Conservation (phyloP, 768 basidiomycete genomes). For the Psilocybe sp. region DNA sequence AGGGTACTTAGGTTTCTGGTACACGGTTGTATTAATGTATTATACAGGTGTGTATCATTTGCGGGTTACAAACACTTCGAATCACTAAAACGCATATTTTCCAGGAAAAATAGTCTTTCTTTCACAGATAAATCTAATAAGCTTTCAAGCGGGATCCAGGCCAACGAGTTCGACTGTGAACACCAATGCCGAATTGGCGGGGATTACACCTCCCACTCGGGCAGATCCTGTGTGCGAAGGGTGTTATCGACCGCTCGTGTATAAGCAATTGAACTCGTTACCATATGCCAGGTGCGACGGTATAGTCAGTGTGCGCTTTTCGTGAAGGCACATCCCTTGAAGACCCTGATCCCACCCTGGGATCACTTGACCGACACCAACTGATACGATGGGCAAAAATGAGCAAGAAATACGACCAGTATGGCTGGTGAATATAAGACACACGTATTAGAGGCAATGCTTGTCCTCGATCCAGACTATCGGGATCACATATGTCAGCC, state of each 20-base stretch:
- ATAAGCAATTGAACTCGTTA: conserved; percentile 35
- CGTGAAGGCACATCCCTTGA: conserved; percentile 78
- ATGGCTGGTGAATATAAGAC: not conserved
- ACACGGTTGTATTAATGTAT: too few species aligned
- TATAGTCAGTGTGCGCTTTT: conserved; percentile 88
- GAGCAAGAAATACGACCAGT: not conserved
- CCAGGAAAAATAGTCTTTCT: not conserved
- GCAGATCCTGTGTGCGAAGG: conserved; percentile 49
- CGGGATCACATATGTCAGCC: not conserved
- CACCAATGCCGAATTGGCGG: conserved; percentile 73
- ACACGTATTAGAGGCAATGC: conserved; percentile 80
- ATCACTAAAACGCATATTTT: conserved; percentile 1
- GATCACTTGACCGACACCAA: conserved; percentile 81
- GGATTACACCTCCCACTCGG: conserved; percentile 77
- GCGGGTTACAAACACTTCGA: not conserved
- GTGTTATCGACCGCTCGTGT: not conserved
- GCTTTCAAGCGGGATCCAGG: conserved; percentile 43
- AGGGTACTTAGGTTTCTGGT: conserved; percentile 26
- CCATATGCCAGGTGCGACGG: conserved; percentile 82
- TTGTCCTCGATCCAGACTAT: conserved; percentile 65
- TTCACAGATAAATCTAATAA: too few species aligned
- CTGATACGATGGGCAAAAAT: conserved; percentile 30
- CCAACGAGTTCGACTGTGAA: conserved; percentile 85
- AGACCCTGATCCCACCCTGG: conserved; percentile 85
- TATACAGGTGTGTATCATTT: not conserved